A percentile compares a stretch with the other conserved stretches of the same genome.
These are phyloP conservation scores for Bondarzewia mesenterica DNA, from an alignment of 1,284 basidiomycete species.

Conservation along the genomic window DNA sequence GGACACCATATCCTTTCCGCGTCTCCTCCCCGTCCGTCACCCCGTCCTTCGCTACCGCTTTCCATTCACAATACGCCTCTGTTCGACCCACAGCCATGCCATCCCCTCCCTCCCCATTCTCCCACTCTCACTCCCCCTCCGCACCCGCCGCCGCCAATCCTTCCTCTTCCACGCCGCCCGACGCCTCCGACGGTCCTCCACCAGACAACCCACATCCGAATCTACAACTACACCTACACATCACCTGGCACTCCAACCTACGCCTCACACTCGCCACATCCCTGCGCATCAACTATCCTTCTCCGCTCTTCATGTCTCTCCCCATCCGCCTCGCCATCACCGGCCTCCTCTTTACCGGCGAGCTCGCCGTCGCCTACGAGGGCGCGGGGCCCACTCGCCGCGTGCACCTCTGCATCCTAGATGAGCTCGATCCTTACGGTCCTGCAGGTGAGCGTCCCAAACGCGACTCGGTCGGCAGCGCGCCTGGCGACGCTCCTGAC, in stretches of 20 bases:
- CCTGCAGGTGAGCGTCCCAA: constrained; percentile 50
- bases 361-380: constrained; percentile 88
- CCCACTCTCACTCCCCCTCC: constrained; percentile 4
- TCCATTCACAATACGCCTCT: not conserved
- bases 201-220: constrained; percentile 39
- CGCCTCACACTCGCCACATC: constrained; percentile 86
- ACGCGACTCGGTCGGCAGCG: constrained; percentile 27
- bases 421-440: constrained; percentile 77
- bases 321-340: constrained; percentile 90
- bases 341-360: constrained; percentile 80
- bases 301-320: constrained; percentile 90
- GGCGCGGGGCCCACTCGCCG: constrained; percentile 64
- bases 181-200: constrained; percentile 16
- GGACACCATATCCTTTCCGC: constrained; percentile 22
- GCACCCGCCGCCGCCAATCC: not conserved
- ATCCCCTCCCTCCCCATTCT: not conserved
- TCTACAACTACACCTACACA: constrained; percentile 67
- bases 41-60: not conserved
- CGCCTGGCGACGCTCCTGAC: constrained; percentile 28
- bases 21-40: constrained; percentile 9
- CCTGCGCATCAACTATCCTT: constrained; percentile 93
- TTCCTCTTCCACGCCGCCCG: constrained; percentile 4
- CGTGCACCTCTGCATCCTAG: constrained; percentile 83
- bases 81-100: constrained; percentile 22
- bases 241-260: constrained; percentile 72